phyloP scores from a whole-genome alignment of 2,329 filamentous ascomycete species.

The Tolypocladium sp. region DNA sequence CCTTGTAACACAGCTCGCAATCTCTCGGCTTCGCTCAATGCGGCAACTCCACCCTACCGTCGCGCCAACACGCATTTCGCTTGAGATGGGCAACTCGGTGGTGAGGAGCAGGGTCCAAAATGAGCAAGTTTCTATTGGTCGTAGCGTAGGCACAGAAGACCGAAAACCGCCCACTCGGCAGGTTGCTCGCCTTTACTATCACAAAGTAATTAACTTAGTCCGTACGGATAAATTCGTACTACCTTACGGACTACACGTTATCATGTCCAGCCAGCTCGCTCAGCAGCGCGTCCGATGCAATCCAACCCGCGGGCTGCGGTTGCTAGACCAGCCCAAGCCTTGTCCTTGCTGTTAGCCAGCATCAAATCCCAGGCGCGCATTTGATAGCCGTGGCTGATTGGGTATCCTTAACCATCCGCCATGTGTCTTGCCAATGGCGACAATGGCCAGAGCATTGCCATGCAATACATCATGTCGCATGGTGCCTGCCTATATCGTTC shows the following conservation, averaged over 20 bases:
- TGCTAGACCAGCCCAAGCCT: not conserved
- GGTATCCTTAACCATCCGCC: not conserved
- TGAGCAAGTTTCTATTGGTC: slow-evolving; percentile 34
- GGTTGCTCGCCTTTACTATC: too few relatives aligned
- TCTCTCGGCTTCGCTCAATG: not conserved
- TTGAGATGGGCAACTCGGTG: slow-evolving; percentile 1
- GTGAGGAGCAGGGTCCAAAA: slow-evolving; percentile 10
- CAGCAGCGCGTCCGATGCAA: too few relatives aligned
- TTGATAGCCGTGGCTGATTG: not conserved
- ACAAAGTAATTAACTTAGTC: too few relatives aligned
- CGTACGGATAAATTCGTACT: too few relatives aligned
- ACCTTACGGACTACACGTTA: too few relatives aligned
- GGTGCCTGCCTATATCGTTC: too few relatives aligned
- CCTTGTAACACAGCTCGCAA: not conserved
- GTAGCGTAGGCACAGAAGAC: not conserved
- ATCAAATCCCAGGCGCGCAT: not conserved
- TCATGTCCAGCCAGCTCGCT: too few relatives aligned
- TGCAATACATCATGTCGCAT: not conserved
- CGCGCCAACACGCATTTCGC: not conserved
- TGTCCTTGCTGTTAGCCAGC: not conserved
- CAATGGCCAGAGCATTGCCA: not conserved
- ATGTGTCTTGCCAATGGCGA: not conserved
- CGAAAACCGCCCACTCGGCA: not conserved
- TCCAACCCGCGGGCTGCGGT: not conserved
- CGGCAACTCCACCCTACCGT: not conserved